Conservation (phyloP, 2,329 filamentous ascomycete genomes). For the Ophiocordyceps camponoti-saundersi region DNA sequence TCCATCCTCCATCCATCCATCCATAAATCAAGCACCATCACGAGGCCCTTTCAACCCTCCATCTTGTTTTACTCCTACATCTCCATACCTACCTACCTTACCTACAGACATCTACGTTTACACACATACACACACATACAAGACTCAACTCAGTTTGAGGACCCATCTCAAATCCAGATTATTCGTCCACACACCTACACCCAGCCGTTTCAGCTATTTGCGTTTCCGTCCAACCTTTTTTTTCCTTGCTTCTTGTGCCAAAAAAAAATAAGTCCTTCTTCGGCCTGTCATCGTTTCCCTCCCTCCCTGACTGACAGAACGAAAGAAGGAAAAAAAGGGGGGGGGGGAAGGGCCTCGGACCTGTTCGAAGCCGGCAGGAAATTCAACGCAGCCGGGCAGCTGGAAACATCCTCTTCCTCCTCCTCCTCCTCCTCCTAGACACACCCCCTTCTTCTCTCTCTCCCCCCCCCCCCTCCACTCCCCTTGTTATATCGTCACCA, state of each 20-base stretch:
- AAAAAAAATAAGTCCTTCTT: too few relatives aligned
- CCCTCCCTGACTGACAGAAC: not conserved
- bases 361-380: not conserved
- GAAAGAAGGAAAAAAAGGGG: not conserved
- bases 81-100: not conserved
- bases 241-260: too few relatives aligned
- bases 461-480: too few relatives aligned
- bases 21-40: too few relatives aligned
- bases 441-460: not conserved
- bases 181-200: too few relatives aligned
- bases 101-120: too few relatives aligned
- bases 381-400: not conserved
- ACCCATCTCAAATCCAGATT: too few relatives aligned
- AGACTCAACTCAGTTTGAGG: too few relatives aligned
- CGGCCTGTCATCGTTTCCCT: not conserved
- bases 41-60: not conserved
- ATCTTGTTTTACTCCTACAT: not conserved
- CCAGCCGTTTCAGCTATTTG: too few relatives aligned
- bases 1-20: not conserved
- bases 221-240: too few relatives aligned
- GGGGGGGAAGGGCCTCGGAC: not conserved
- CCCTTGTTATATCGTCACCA: too few relatives aligned
- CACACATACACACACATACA: too few relatives aligned
- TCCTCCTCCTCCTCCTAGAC: not conserved
- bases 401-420: constrained; percentile 2